Conservation (phyloP, 352 stramenopile species). For the Nannochloropsis limnetica region DNA sequence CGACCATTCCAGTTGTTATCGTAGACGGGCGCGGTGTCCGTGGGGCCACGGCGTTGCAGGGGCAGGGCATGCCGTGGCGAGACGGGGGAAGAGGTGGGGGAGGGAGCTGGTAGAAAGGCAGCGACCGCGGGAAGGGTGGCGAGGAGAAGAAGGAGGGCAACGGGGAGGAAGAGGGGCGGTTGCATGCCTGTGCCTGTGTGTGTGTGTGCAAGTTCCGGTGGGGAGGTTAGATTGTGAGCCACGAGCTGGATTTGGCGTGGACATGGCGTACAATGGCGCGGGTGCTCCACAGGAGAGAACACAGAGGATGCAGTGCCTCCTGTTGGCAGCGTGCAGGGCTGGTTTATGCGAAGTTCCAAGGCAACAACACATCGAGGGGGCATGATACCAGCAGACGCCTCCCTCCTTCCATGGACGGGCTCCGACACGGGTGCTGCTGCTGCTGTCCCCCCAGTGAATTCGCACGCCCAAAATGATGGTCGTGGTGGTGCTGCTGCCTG, state of each 20-base stretch:
- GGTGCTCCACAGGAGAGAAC: not conserved
- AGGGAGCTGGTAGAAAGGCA: not conserved
- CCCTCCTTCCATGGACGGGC: too few relatives aligned
- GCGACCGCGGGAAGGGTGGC: not conserved
- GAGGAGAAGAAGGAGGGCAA: not conserved
- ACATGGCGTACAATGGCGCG: not conserved
- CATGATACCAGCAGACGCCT: too few relatives aligned
- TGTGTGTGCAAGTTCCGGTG: too few relatives aligned
- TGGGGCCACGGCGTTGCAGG: constrained; percentile 7
- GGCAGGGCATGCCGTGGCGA: not conserved
- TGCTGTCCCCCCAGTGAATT: not conserved
- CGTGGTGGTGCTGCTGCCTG: not conserved
- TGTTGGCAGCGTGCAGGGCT: too few relatives aligned
- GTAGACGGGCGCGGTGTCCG: not conserved
- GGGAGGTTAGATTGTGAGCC: not conserved
- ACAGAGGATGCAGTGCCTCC: not conserved
- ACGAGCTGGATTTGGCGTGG: not conserved
- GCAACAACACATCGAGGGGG: too few relatives aligned
- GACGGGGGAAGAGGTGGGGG: not conserved
- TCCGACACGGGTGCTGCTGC: not conserved
- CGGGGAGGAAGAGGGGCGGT: not conserved
- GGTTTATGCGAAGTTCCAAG: too few relatives aligned
- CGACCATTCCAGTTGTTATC: not conserved
- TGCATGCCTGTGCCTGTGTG: not conserved
- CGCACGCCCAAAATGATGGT: not conserved